A percentile compares a stretch with the other conserved stretches of the same genome.
These are phyloP conservation scores for Mallotus repandus DNA, from an alignment of 441 rosid species.

Conservation along the genomic window DNA sequence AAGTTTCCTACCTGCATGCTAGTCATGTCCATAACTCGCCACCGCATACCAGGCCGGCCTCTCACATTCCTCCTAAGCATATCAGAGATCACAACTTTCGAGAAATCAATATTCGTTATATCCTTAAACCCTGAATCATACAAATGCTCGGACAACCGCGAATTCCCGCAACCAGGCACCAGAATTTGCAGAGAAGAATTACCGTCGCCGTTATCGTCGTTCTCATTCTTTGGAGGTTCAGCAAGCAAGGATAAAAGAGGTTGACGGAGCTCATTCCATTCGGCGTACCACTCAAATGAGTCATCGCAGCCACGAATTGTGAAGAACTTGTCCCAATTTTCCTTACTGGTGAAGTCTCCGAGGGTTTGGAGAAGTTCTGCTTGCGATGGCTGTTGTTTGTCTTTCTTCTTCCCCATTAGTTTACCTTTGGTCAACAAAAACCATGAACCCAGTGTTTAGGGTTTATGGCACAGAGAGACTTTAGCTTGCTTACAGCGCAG, in stretches of 20 bases:
- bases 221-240: too few species aligned
- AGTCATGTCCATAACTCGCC: constrained; percentile 98
- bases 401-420: constrained; percentile 49
- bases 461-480: too few species aligned
- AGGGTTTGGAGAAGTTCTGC: constrained; percentile 56
- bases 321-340: constrained; percentile 95
- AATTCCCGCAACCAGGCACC: constrained; percentile 90
- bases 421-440: too few species aligned
- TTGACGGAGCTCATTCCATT: constrained; percentile 77
- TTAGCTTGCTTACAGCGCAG: too few species aligned
- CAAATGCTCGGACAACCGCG: constrained; percentile 77
- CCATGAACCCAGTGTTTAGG: too few species aligned
- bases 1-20: constrained; percentile 55
- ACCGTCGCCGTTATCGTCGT: not conserved
- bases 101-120: constrained; percentile 80
- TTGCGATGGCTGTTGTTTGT: constrained; percentile 31
- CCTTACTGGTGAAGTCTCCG: constrained; percentile 91
- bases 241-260: constrained; percentile 53
- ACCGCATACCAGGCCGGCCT: constrained; percentile 68
- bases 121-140: constrained; percentile 74
- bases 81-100: constrained; percentile 84
- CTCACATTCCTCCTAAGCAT: constrained; percentile 86
- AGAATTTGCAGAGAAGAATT: constrained; percentile 45
- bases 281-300: constrained; percentile 97
- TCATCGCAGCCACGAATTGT: constrained; percentile 76